Evolutionary conservation across 768 basidiomycete species (phyloP), one percentile per base, ranked within the genome.

Genomic region (Tubosaeta sp.): DNA sequence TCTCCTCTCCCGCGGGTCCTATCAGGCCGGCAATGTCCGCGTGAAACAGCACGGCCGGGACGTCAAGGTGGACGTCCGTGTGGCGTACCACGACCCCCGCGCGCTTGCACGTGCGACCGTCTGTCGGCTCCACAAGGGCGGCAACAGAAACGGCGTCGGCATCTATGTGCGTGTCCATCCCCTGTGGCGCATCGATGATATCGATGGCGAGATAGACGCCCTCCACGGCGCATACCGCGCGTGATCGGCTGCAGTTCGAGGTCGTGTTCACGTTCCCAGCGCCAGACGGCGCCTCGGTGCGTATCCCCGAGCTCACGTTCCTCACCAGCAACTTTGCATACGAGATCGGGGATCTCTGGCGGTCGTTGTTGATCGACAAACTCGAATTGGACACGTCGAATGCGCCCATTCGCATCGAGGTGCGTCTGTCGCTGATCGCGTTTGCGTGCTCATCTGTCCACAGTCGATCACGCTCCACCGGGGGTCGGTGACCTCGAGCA

Each of bases 141-240:
- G 60, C 21, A 55, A 62, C 9, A 52, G 62, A 34, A 51, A 68
- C 32, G 74, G 72, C 18, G 56, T 74, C 13, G 73, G 74, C 0
- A 65, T 76, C 48, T 74, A 65, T 36, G 75, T 72, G 47, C 51
- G 72, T 24, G 43, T 39, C 4, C 12, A 1, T 10, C 2, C 14
- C 24, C 22, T 24, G 27, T 27, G 27, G 27, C 27, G 27, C 27
- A n/a, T n/a, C n/a, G 27, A 27, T 27, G 27, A 9, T 3, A 41
- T 25, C 36, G 18, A 27, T 27, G 9, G 27, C 27, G 27, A 18
- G 35, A 16, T 27, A 68, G 59, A 66, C 65, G 0, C 62, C 64
- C 3, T 29, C 29, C 0, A 29, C 31, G 0, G 9, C 44, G 9
- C 3, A n/a, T 32, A 6, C 19, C 1, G 11, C 12, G 25, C 47